Percentiles rank a stretch among this genome's conserved stretches.
These are phyloP conservation scores for Diospyros lotus DNA, from an alignment of 148 eudicot genomes.

Conservation along the genomic window DNA sequence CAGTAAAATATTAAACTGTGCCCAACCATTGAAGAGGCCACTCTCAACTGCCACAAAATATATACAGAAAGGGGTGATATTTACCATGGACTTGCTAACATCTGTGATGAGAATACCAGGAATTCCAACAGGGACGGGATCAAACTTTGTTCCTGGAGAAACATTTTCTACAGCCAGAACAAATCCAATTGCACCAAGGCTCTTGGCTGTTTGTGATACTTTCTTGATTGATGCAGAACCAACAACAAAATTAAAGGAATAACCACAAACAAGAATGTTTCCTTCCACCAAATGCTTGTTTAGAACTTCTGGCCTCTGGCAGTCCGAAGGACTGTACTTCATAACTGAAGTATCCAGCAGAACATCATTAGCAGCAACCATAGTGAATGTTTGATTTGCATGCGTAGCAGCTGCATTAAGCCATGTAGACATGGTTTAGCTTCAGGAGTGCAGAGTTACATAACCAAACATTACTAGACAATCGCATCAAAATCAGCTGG, in stretches of 20 bases:
- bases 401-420: conserved; percentile 83
- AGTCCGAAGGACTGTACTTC: conserved; percentile 77
- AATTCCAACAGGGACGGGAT: conserved; percentile 84
- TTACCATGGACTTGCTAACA: conserved; percentile 72
- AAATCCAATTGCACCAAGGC: conserved; percentile 89
- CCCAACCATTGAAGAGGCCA: background rate
- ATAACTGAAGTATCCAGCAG: conserved; percentile 61
- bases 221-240: conserved; percentile 86
- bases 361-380: conserved; percentile 92
- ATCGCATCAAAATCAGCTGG: conserved; percentile 2
- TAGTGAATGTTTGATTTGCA: conserved; percentile 52
- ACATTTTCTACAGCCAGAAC: conserved; percentile 94
- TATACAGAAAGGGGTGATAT: conserved; percentile 1
- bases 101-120: conserved; percentile 94
- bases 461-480: background rate
- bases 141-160: conserved; percentile 94
- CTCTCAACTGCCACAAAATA: background rate
- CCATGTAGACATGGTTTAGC: conserved; percentile 19
- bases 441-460: conserved; percentile 2
- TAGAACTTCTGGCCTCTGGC: conserved; percentile 86
- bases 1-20: background rate
- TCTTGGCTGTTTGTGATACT: conserved; percentile 88
- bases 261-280: conserved; percentile 91
- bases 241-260: conserved; percentile 86
- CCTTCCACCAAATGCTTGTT: conserved; percentile 86